Percentiles rank a stretch among this genome's conserved stretches.
Conservation (phyloP, 2,329 filamentous ascomycete species). For the Penicillium sp. region DNA sequence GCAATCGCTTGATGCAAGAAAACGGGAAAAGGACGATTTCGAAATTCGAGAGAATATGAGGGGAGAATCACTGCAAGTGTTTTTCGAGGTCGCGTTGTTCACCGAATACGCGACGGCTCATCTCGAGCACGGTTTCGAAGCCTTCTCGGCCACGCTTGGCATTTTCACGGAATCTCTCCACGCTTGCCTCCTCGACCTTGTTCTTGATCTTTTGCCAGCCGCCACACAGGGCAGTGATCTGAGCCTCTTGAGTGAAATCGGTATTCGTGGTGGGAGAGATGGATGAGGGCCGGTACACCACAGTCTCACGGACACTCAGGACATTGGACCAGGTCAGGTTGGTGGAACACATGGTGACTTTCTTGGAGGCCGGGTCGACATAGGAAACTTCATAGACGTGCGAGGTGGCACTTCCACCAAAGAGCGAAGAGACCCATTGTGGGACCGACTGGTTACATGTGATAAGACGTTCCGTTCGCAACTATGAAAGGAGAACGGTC, state of each 20-base stretch:
- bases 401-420: constrained; percentile 77
- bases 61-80: not conserved
- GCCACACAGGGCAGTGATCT: constrained; percentile 90
- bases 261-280: constrained; percentile 60
- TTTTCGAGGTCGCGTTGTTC: constrained; percentile 73
- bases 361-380: constrained; percentile 78
- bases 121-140: constrained; percentile 91
- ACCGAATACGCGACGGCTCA: constrained; percentile 87
- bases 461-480: constrained; percentile 69
- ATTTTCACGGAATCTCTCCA: constrained; percentile 88
- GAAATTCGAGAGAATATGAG: not conserved
- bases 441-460: constrained; percentile 52
- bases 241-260: constrained; percentile 82
- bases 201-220: constrained; percentile 98
- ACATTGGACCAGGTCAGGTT: constrained; percentile 94
- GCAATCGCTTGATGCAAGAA: constrained; percentile 31
- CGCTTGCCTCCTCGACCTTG: constrained; percentile 88
- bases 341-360: constrained; percentile 93
- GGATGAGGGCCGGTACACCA: constrained; percentile 71
- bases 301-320: constrained; percentile 88
- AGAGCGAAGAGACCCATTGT: constrained; percentile 66
- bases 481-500: constrained; percentile 39
- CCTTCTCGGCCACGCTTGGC: constrained; percentile 87
- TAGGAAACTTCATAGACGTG: constrained; percentile 96
- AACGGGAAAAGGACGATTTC: constrained; percentile 7